A percentile compares a stretch with the other conserved stretches of the same genome.
These are phyloP conservation scores for Candida broadrunensis DNA, from an alignment of 805 yeast species.

Conservation along the genomic window DNA sequence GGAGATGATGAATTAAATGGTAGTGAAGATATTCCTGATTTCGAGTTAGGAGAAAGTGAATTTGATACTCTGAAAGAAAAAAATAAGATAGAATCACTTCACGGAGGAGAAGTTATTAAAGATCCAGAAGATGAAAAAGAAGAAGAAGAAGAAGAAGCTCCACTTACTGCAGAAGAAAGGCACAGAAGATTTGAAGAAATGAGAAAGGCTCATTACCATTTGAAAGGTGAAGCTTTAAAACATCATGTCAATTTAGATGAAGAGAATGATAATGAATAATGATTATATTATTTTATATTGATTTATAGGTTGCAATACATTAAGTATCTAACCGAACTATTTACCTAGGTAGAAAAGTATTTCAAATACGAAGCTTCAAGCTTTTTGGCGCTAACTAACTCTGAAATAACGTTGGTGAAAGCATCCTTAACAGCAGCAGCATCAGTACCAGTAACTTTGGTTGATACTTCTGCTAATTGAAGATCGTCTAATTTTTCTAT, in stretches of 20 bases:
- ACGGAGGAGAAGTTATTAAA: constrained; percentile 40
- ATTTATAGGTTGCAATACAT: no score
- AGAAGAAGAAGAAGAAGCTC: constrained; percentile 34
- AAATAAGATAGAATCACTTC: constrained; percentile 26
- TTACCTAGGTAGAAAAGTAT: constrained; percentile 35
- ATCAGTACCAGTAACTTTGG: constrained; percentile 53
- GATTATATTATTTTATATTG: background rate
- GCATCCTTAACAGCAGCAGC: constrained; percentile 60
- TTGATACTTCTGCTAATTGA: constrained; percentile 72
- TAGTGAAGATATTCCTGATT: constrained; percentile 47
- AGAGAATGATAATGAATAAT: constrained; percentile 21
- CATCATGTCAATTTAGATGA: constrained; percentile 24
- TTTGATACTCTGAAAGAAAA: constrained; percentile 24
- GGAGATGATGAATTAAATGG: constrained; percentile 53
- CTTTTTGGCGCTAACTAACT: constrained; percentile 52
- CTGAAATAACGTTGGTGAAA: constrained; percentile 54
- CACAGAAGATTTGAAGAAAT: constrained; percentile 70
- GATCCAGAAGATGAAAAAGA: constrained; percentile 23
- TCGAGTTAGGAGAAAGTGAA: constrained; percentile 59
- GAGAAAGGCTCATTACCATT: constrained; percentile 77
- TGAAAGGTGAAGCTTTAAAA: constrained; percentile 47
- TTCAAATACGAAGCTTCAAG: constrained; percentile 51
- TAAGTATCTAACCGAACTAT: background rate
- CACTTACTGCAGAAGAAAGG: constrained; percentile 52
- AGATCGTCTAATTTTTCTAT: constrained; percentile 79